phyloP scores from a whole-genome alignment of 495 filamentous ascomycete genomes.

The Lichina pygmaea region DNA sequence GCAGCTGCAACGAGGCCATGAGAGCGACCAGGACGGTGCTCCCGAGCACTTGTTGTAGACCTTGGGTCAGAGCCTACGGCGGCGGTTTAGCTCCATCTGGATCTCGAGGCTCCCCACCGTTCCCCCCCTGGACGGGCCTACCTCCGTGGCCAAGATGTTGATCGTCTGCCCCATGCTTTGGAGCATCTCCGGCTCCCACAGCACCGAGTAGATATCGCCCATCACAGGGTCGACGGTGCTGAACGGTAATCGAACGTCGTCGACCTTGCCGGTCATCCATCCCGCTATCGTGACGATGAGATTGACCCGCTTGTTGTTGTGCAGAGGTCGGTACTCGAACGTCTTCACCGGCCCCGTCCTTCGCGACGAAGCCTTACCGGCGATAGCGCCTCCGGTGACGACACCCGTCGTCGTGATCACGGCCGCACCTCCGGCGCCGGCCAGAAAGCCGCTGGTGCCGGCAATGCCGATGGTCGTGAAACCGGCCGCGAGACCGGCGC shows the following conservation, averaged over 20 bases:
- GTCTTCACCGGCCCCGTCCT: conserved; percentile 78
- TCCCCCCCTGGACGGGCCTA: conserved; percentile 15
- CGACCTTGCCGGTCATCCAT: conserved; percentile 96
- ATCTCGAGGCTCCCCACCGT: too few relatives aligned
- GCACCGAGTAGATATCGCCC: conserved; percentile 91
- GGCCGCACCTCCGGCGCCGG: conserved; percentile 75
- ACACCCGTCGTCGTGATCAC: conserved; percentile 78
- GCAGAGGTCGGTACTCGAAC: conserved; percentile 86
- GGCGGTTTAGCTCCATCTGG: not conserved
- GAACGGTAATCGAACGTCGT: conserved; percentile 84
- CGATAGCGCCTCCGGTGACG: conserved; percentile 66
- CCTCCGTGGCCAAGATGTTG: conserved; percentile 93
- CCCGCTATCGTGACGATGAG: conserved; percentile 87
- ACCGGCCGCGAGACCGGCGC: conserved; percentile 77
- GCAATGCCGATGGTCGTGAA: conserved; percentile 86
- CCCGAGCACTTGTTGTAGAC: conserved; percentile 82
- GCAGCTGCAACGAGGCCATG: conserved; percentile 85
- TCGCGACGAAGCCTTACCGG: conserved; percentile 55
- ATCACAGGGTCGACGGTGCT: conserved; percentile 93
- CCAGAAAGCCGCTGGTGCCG: conserved; percentile 71
- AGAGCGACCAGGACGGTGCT: conserved; percentile 66
- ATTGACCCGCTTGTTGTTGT: conserved; percentile 95
- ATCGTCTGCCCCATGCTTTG: conserved; percentile 93
- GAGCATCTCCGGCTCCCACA: conserved; percentile 98
- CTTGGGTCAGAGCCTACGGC: conserved; percentile 67